These are phyloP conservation scores for Populus nigra DNA, from an alignment of 345 rosid species.

Conservation along the genomic window DNA sequence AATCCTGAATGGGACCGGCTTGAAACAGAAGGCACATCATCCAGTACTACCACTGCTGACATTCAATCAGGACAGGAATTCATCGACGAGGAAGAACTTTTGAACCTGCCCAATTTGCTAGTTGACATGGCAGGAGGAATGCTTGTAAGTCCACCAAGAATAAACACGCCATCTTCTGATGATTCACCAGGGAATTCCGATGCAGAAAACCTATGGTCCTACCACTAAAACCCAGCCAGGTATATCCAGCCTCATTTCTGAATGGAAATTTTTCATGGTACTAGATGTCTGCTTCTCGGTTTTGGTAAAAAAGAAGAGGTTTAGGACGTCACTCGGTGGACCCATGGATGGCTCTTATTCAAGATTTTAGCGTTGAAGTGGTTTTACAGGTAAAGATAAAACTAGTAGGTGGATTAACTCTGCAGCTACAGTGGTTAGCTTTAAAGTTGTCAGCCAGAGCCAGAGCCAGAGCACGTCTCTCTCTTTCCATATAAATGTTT, in stretches of 20 bases:
- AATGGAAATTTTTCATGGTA: not conserved
- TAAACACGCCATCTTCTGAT: slow-evolving; percentile 40
- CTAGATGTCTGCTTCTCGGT: not conserved
- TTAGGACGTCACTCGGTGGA: not conserved
- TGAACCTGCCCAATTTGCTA: slow-evolving; percentile 59
- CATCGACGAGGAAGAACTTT: slow-evolving; percentile 53
- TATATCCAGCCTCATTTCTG: not conserved
- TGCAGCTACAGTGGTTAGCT: not conserved
- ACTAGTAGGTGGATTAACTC: not conserved
- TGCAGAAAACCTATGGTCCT: slow-evolving; percentile 57
- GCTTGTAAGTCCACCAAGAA: slow-evolving; percentile 74
- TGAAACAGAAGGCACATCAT: not conserved
- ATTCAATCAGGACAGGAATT: slow-evolving; percentile 26
- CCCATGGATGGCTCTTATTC: not conserved
- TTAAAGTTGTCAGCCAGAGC: not conserved
- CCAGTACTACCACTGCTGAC: not conserved
- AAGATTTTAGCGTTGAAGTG: not conserved
- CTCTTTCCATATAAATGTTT: not conserved
- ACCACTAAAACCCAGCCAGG: not conserved
- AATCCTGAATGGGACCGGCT: slow-evolving; percentile 3
- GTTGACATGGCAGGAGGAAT: slow-evolving; percentile 76
- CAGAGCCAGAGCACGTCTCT: not conserved
- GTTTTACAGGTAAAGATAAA: not conserved
- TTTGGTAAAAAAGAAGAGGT: not conserved
- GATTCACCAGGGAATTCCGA: slow-evolving; percentile 56